Conservation (phyloP, 352 stramenopile genomes). For the Pythium aquatile region DNA sequence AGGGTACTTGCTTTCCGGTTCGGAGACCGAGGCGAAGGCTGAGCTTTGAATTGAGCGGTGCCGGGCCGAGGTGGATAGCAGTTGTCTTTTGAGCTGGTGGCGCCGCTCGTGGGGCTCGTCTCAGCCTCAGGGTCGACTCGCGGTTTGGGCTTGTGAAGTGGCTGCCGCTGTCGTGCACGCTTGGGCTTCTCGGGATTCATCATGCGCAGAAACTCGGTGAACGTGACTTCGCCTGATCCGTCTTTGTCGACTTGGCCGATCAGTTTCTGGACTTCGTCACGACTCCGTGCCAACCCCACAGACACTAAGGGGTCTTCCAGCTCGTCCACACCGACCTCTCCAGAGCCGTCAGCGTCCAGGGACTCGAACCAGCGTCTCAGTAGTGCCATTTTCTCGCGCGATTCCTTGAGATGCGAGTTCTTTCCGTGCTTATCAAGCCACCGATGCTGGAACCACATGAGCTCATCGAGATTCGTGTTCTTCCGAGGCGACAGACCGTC, state of each 20-base stretch:
- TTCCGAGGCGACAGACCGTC: constrained; percentile 11
- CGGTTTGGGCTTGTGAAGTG: constrained; percentile 51
- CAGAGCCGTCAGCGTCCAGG: constrained; percentile 81
- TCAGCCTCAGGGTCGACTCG: not conserved
- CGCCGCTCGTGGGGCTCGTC: not conserved
- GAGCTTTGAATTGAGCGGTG: not conserved
- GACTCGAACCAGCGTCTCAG: constrained; percentile 85
- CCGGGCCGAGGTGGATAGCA: not conserved
- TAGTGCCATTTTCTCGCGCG: constrained; percentile 62
- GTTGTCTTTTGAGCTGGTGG: not conserved
- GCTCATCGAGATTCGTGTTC: constrained; percentile 52
- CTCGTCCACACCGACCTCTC: constrained; percentile 79
- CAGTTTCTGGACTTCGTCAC: constrained; percentile 70
- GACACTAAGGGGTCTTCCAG: constrained; percentile 88
- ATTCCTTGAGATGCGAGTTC: constrained; percentile 63
- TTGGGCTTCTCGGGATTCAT: constrained; percentile 62
- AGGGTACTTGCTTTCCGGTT: not conserved
- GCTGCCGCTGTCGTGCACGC: constrained; percentile 27
- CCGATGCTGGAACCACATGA: constrained; percentile 73
- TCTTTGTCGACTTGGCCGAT: constrained; percentile 73
- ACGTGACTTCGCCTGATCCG: constrained; percentile 65
- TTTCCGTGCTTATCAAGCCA: constrained; percentile 80
- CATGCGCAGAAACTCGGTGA: constrained; percentile 69
- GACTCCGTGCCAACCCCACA: constrained; percentile 69
- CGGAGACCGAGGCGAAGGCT: not conserved